phyloP scores from a whole-genome alignment of 2,329 filamentous ascomycete genomes.

The Paecilomyces sp. region DNA sequence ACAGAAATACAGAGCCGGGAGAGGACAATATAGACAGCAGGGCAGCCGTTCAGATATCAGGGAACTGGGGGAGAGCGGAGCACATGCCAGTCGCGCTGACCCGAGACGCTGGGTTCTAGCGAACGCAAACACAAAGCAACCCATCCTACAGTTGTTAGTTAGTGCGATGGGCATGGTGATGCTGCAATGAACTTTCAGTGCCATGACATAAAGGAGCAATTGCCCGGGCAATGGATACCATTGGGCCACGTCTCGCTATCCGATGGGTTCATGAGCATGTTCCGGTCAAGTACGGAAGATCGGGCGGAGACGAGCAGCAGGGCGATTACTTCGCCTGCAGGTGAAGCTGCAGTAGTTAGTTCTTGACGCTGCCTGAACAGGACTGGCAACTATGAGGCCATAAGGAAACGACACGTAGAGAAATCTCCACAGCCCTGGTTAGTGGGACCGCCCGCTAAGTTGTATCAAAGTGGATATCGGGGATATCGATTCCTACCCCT shows the following conservation, averaged over 20 bases:
- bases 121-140: slow-evolving; percentile 25
- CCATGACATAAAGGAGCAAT: slow-evolving; percentile 27
- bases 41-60: slow-evolving; percentile 1
- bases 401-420: not conserved
- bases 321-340: slow-evolving; percentile 20
- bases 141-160: slow-evolving; percentile 23
- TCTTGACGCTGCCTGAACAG: not conserved
- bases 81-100: not conserved
- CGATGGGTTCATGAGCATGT: slow-evolving; percentile 19
- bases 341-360: slow-evolving; percentile 20
- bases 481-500: not conserved
- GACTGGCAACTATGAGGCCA: not conserved
- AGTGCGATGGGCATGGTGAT: slow-evolving; percentile 20
- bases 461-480: not conserved
- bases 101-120: slow-evolving; percentile 7
- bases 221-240: slow-evolving; percentile 20
- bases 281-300: slow-evolving; percentile 14
- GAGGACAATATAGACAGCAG: not conserved
- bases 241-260: slow-evolving; percentile 37
- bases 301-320: slow-evolving; percentile 21
- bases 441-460: not conserved
- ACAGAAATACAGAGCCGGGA: slow-evolving; percentile 1
- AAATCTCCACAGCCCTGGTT: not conserved
- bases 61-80: slow-evolving; percentile 1
- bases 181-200: slow-evolving; percentile 21